These are phyloP conservation scores for Eucalyptus guilfoylei DNA, from an alignment of 345 rosid genomes.

Conservation along the genomic window DNA sequence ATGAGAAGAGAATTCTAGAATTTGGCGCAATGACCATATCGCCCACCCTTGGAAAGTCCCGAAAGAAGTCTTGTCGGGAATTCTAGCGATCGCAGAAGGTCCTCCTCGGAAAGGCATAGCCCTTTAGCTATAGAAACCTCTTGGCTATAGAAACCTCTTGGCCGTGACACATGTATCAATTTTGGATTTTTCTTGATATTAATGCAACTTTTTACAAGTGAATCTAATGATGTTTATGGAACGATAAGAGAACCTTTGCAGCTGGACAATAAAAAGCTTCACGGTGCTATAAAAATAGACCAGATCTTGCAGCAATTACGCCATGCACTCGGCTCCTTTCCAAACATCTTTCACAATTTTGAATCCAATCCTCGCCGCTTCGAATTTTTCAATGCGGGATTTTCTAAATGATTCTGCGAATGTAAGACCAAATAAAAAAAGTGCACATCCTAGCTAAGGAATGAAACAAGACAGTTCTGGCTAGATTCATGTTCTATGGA, in stretches of 20 bases:
- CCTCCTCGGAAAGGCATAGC: no score
- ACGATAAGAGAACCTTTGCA: background rate
- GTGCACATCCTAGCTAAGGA: background rate
- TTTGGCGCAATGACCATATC: rapidly evolving
- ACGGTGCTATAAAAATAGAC: background rate
- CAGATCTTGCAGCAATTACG: background rate
- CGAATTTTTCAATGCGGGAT: background rate
- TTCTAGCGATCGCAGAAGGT: no score
- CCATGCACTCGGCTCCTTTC: background rate
- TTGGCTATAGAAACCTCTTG: no score
- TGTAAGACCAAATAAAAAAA: background rate
- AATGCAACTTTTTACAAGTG: background rate
- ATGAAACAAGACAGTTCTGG: background rate
- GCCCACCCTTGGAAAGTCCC: no score
- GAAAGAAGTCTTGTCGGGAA: no score
- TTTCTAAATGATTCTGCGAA: background rate
- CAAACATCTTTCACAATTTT: background rate
- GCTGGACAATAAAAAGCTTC: background rate
- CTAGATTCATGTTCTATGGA: background rate
- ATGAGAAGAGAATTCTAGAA: no score
- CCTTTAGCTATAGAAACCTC: no score
- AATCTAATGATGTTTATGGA: background rate
- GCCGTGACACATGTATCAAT: background rate
- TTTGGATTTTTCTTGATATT: no score
- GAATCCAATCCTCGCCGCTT: background rate